phyloP scores from a whole-genome alignment of 1,139 yeast species.

The Protomyces arabidopsidicola region DNA sequence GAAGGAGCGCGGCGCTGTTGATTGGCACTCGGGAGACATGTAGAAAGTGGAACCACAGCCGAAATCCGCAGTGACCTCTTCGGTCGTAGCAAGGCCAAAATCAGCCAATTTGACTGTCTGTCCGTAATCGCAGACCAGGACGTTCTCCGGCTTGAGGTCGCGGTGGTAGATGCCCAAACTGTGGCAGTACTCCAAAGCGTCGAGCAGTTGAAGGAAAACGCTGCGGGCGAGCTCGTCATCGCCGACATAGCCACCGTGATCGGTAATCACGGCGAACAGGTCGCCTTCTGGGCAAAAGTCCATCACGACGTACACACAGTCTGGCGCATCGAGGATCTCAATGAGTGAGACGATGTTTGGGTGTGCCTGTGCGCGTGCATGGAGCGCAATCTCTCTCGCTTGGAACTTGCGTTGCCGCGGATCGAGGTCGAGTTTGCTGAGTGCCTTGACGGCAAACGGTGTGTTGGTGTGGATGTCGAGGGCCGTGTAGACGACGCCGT shows the following conservation, averaged over 20 bases:
- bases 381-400: slow-evolving; percentile 66
- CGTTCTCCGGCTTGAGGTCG: slow-evolving; percentile 87
- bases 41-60: slow-evolving; percentile 86
- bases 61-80: slow-evolving; percentile 59
- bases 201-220: slow-evolving; percentile 69
- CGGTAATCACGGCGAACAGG: slow-evolving; percentile 67
- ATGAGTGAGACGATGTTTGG: slow-evolving; percentile 72
- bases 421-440: slow-evolving; percentile 36
- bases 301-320: slow-evolving; percentile 61
- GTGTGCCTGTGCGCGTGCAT: slow-evolving; percentile 68
- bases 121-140: slow-evolving; percentile 62
- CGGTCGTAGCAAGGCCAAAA: slow-evolving; percentile 74
- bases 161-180: slow-evolving; percentile 69
- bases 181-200: slow-evolving; percentile 68
- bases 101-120: slow-evolving; percentile 65
- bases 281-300: slow-evolving; percentile 82
- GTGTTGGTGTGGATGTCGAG: slow-evolving; percentile 50
- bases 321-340: slow-evolving; percentile 52
- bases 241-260: slow-evolving; percentile 52
- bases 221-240: slow-evolving; percentile 57
- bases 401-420: slow-evolving; percentile 39
- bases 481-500: slow-evolving; percentile 76
- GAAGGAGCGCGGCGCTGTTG: slow-evolving; percentile 19
- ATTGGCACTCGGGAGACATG: slow-evolving; percentile 63
- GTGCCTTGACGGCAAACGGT: slow-evolving; percentile 67